Evolutionary conservation across 768 basidiomycete genomes (phyloP).

Genomic region (Amanita exitialis): DNA sequence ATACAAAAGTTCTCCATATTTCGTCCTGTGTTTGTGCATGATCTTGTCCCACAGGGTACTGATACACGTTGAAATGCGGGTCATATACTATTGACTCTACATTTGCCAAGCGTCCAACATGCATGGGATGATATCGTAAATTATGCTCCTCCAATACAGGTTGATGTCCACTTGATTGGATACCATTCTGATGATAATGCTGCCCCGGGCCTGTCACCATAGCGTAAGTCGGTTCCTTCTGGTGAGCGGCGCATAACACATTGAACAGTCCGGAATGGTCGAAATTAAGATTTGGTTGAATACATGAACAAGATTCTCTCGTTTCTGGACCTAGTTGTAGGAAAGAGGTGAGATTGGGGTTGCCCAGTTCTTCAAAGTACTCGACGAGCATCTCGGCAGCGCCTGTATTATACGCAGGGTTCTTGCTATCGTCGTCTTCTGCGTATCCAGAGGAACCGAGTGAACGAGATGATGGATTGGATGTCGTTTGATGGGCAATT

Average conservation of each 20-base stretch:
- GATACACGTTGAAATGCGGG: constrained; percentile 1
- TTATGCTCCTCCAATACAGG: background rate
- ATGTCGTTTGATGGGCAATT: constrained; percentile 19
- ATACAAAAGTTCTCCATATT: constrained; percentile 27
- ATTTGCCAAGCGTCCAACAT: background rate
- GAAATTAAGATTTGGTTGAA: background rate
- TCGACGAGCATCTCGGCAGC: constrained; percentile 16
- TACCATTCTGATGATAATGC: background rate
- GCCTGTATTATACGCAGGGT: constrained; percentile 14
- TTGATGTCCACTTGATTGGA: background rate
- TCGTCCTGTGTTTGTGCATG: constrained; percentile 24
- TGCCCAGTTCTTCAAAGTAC: constrained; percentile 16
- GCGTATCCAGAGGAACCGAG: constrained; percentile 12
- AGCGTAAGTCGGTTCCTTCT: background rate
- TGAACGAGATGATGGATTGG: constrained; percentile 18
- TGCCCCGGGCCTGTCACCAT: background rate
- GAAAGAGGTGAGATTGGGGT: constrained; percentile 6
- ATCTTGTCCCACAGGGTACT: constrained; percentile 9
- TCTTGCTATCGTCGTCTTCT: constrained; percentile 12
- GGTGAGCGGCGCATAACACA: background rate
- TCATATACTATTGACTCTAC: background rate
- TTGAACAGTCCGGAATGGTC: background rate
- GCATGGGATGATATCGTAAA: background rate
- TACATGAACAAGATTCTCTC: background rate
- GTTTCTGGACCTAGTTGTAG: background rate